Conservation (phyloP, 345 rosid species). For the Hibiscus tridactylites region DNA sequence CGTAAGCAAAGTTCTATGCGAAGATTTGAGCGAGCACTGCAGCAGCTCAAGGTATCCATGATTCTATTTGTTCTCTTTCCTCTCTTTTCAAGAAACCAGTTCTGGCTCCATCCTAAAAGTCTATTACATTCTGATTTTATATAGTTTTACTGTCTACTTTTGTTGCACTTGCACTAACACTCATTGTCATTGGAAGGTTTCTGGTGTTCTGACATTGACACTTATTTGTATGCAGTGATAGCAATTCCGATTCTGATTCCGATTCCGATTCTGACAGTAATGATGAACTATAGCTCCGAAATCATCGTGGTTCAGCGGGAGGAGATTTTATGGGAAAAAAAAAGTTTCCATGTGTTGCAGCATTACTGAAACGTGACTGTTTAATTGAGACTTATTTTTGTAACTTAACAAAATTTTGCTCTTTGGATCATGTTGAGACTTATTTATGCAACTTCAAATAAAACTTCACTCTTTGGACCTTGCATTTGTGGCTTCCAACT, state of each 20-base stretch:
- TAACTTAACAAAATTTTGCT: neutral
- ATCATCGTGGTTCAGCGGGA: no score
- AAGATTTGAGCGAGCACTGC: constrained; percentile 75
- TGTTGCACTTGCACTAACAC: neutral
- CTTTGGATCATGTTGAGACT: no score
- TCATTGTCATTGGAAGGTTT: neutral
- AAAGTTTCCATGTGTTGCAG: no score
- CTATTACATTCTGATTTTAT: neutral
- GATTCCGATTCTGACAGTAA: no score
- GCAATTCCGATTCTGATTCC: no score
- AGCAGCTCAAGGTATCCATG: constrained; percentile 41
- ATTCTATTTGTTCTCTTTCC: neutral
- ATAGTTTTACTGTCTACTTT: neutral
- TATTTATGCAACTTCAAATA: no score
- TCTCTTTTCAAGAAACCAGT: neutral
- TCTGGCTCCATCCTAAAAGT: neutral
- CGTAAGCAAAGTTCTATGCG: constrained; percentile 64
- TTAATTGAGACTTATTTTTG: no score
- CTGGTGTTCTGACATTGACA: neutral
- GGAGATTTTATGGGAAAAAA: no score
- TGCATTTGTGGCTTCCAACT: neutral
- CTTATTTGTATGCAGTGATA: no score
- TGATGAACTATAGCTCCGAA: no score
- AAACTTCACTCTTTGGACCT: no score
- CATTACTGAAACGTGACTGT: no score